Evolutionary conservation across 495 filamentous ascomycete species (phyloP), one percentile per base, ranked within the genome.

Genomic region (Penicillium nucicola): DNA sequence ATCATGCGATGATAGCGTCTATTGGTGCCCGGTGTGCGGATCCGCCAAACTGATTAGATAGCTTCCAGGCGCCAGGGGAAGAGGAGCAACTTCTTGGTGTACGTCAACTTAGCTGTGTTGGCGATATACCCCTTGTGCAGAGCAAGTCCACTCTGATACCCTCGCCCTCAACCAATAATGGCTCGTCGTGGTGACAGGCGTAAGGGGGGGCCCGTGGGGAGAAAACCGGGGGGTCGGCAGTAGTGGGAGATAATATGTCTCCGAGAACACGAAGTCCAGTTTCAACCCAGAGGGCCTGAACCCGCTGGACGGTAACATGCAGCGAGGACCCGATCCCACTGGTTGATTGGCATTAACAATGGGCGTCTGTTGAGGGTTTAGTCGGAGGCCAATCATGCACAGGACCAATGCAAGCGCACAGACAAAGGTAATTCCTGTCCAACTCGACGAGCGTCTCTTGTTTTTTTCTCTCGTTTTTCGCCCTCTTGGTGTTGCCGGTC

Each of bases 341-440:
- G 55, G 55, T 42, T 32, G 14, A 46, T 49, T 53, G 31, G 9
- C 17, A 44, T 37, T 6, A 20, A 40, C 19, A n/a, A 44, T 22
- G 13, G 38, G 10, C 17, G 18, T 13, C 28, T 17, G 30, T 31
- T 42, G 41, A 49, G 34, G 53, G 40, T 50, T 57, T 49, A 41
- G 28, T 34, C 32, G 15, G 13, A 25, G 28, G n/a, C 56, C 57
- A 60, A 57, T 56, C 53, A 56, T 36, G 35, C 34, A 22, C 17
- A 39, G 38, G 43, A 31, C 22, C 31, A 17, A 57, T 52, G 56
- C 56, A 52, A 39, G 40, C 56, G 56, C 56, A 59, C 53, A 46
- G 56, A 59, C 56, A 46, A 56, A 50, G 41, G 52, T 38, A 56
- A 42, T 46, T 20, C n/a, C 20, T 37, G 41, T 56, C 15, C 40